Evolutionary conservation across 257 asterid genomes (phyloP), one percentile per base, ranked within the genome.

Genomic region (Fraxinus cuspidata): DNA sequence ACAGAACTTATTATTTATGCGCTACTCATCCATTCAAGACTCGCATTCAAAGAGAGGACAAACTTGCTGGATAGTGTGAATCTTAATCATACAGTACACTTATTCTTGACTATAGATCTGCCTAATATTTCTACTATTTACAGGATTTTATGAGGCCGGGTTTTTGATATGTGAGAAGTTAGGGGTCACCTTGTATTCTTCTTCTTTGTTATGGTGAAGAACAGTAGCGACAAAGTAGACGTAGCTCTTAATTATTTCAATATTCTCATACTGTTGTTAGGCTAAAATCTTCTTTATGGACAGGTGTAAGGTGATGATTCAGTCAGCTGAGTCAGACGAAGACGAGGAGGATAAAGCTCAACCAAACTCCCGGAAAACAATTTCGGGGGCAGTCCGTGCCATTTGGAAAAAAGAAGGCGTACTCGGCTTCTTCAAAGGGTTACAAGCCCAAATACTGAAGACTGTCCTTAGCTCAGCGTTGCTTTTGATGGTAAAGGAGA

Each of bases 261-360:
- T 32, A 71, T 58, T 58, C 15, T 58, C 28, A 8, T 58, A 21
- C 66, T 6, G 13, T 21, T n/a, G 21, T 58, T 58, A 21, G 15
- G 40, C 28, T 67, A 34, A 51, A 40, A 37, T 80, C 65, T 73
- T 42, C 38, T 31, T 47, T 35, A n/a, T 49, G 76, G 8, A 74
- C 82, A 94, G 97, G 94, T 94, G 98, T 81, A 94, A 94, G 88
- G 98, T 94, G 88, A 85, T 91, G 87, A 92, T 94, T 76, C 98
- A 94, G 78, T 72, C 96, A 32, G 92, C 96, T 37, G 91, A 94
- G 74, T 83, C 92, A 8, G 95, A 88, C 53, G 96, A 87, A 67
- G 86, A 82, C 27, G 83, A 74, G 40, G 79, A 83, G 31, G 90
- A 81, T 21, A 83, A 77, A 70, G 84, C 79, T 29, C 79, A 67